Evolutionary conservation across 768 basidiomycete species (phyloP).

Genomic region (Xerocomellus dryophilus): DNA sequence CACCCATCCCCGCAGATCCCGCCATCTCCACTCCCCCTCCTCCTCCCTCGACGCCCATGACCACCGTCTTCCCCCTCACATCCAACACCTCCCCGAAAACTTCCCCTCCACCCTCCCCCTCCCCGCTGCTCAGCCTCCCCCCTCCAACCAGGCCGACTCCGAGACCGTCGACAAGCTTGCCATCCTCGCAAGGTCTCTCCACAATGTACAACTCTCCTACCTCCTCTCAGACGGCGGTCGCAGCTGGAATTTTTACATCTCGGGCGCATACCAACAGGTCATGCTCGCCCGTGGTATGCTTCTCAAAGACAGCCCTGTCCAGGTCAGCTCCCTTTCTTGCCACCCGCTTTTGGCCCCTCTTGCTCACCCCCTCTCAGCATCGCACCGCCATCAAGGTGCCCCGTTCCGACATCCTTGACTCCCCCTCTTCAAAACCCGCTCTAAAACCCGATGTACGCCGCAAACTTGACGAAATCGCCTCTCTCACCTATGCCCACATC

Average conservation of each 20-base stretch:
- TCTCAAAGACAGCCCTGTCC: conserved; percentile 83
- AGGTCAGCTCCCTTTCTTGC: conserved; percentile 44
- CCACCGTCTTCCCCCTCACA: conserved; percentile 44
- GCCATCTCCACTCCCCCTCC: conserved; percentile 55
- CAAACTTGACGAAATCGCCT: conserved; percentile 90
- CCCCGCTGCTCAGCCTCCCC: conserved; percentile 34
- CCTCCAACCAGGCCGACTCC: conserved; percentile 46
- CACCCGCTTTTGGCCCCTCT: conserved; percentile 5
- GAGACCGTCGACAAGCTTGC: conserved; percentile 80
- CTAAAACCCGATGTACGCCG: conserved; percentile 81
- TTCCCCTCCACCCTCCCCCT: conserved; percentile 38
- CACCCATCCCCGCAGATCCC: conserved; percentile 82
- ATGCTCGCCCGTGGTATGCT: conserved; percentile 87
- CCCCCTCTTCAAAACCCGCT: conserved; percentile 69
- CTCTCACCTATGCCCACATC: conserved; percentile 89
- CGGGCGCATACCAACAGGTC: conserved; percentile 89
- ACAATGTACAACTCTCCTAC: conserved; percentile 83
- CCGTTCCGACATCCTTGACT: conserved; percentile 90
- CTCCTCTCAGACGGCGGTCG: conserved; percentile 62
- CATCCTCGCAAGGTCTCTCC: conserved; percentile 73
- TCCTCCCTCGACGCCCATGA: conserved; percentile 63
- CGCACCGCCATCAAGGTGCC: conserved; percentile 78
- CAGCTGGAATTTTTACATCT: conserved; percentile 87
- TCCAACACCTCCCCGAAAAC: conserved; percentile 32
- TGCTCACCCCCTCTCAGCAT: conserved; percentile 47